Base-by-base conservation (phyloP, 768 basidiomycete genomes). In the Pisolithus marmoratus region DNA sequence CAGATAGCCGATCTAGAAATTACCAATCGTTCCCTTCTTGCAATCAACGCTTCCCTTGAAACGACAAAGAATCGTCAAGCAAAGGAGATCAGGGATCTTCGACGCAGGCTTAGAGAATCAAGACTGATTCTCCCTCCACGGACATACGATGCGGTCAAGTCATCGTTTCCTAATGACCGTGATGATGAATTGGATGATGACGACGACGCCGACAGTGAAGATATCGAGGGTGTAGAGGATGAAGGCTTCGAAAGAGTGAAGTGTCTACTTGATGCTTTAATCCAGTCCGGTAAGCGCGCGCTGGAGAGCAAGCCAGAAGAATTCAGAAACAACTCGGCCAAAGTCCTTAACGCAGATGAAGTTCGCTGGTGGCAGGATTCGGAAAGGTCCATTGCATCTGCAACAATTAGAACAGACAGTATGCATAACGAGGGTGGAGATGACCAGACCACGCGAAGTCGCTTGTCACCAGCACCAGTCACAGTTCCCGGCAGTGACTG, bases 1-100 rank as follows among this genome's bases (percentile, higher is more conserved):
- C 53, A 95, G 93, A 94, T 95, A 52, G 89, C 87, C 12, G 92
- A 95, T 70, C 75, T 95, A 11, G 90, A 94, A 68, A 95, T 95
- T 61, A 86, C 90, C 6, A 94, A 92, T 66, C 78, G 81, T 31
- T 95, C 92, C 1, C 76, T 95, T 17, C 75, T 94, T 43, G 81
- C 83, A 2, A 92, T 95, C 70, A 95, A 94, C 61, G 73, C 85
- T 2, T 79, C 86, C 17, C 76, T 95, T 20, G 92, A 95, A 67
- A 79, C 83, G 34, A 79, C 81, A 31, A 92, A 90, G 68, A 80
- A 86, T 57, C 79, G 78, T 26, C 92, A 94, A 61, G 82, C 85
- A 7, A 83, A 81, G 56, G 93, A 95, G 69, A 93, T 95, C 48
- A 80, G 88, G 20, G 89, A 92, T 38, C 74, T 95, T 17, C 81